These are phyloP conservation scores for Closterium sp. DNA, from an alignment of 139 green algal species.

Conservation along the genomic window DNA sequence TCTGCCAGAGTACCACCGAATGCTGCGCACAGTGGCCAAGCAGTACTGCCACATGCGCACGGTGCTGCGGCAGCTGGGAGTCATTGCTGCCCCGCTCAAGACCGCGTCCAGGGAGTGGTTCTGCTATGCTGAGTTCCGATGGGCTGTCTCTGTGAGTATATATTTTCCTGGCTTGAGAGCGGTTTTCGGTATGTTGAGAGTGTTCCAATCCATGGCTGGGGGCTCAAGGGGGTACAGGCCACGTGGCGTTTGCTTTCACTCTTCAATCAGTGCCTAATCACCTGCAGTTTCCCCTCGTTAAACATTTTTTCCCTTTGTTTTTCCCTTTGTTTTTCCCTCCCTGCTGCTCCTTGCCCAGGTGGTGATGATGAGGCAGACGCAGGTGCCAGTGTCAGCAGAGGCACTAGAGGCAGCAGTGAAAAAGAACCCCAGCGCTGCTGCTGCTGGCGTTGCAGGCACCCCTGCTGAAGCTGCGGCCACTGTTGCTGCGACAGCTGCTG, in stretches of 20 bases:
- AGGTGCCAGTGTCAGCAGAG: neutral
- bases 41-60: slow-evolving; percentile 39
- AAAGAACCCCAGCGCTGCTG: neutral
- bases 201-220: too few species aligned
- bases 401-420: neutral
- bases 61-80: slow-evolving; percentile 7
- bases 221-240: too few species aligned
- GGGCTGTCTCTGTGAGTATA: too few species aligned
- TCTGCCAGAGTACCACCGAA: slow-evolving; percentile 20
- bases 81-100: neutral
- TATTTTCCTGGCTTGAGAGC: too few species aligned
- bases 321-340: neutral
- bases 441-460: neutral
- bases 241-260: neutral
- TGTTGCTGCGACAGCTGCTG: neutral
- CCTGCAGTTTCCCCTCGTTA: neutral
- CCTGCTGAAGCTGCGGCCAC: neutral
- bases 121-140: slow-evolving; percentile 30
- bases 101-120: slow-evolving; percentile 13
- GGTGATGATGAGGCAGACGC: slow-evolving; percentile 11
- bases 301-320: neutral
- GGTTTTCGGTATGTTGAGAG: too few species aligned
- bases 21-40: slow-evolving; percentile 30
- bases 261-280: neutral
- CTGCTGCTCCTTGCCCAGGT: neutral